Conservation (phyloP, 148 eudicot genomes). For the Polygonum maritimum region DNA sequence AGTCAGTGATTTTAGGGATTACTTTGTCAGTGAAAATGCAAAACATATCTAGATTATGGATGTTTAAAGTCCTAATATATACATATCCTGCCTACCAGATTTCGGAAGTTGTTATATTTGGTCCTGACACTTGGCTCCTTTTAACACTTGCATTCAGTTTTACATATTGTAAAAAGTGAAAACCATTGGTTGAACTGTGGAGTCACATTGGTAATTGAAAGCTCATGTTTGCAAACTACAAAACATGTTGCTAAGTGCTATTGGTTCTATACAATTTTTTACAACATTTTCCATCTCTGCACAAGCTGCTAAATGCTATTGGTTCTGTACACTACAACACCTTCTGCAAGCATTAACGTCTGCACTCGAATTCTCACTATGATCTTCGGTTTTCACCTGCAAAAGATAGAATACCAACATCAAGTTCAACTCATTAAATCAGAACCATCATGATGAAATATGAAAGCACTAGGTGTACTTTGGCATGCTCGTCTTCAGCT, state of each 20-base stretch:
- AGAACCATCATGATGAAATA: background rate
- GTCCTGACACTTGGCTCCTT: background rate
- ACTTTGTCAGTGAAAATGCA: background rate
- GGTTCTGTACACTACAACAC: background rate
- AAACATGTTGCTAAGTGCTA: background rate
- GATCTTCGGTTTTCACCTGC: background rate
- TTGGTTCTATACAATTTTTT: background rate
- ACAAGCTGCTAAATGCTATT: background rate
- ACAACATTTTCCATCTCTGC: background rate
- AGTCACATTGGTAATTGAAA: background rate
- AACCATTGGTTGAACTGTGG: background rate
- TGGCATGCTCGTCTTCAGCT: background rate
- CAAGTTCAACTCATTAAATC: background rate
- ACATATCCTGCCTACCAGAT: background rate
- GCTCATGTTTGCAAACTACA: background rate
- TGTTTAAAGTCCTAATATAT: background rate
- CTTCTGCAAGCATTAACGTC: background rate
- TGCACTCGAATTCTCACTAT: background rate
- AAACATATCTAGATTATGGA: background rate
- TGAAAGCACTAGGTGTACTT: background rate
- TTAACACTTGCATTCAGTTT: background rate
- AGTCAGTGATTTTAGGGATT: constrained; percentile 6
- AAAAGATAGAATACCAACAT: background rate
- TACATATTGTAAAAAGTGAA: background rate
- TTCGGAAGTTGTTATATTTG: background rate